phyloP scores from a whole-genome alignment of 1,139 yeast species.

The Candida smagusa region DNA sequence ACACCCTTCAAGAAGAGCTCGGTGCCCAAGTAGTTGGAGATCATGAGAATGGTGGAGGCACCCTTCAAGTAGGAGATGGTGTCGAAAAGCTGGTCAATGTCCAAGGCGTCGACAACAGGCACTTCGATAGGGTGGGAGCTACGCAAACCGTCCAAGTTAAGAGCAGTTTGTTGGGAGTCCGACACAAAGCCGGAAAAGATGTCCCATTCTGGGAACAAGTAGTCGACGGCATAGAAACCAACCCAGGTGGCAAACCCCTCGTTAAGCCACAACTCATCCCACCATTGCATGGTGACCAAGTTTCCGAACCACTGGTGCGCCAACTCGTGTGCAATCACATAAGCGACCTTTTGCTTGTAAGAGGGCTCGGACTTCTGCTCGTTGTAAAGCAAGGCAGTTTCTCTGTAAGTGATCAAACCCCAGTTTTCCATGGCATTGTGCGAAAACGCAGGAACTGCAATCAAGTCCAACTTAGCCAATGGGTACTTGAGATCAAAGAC shows the following conservation, averaged over 20 bases:
- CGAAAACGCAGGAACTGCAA: slow-evolving; percentile 73
- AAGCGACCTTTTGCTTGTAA: slow-evolving; percentile 75
- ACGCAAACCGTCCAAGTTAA: slow-evolving; percentile 67
- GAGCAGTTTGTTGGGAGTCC: slow-evolving; percentile 66
- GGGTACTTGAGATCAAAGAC: slow-evolving; percentile 68
- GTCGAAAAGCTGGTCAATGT: slow-evolving; percentile 82
- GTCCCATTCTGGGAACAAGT: slow-evolving; percentile 82
- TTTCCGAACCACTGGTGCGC: slow-evolving; percentile 96
- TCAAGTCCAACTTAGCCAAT: slow-evolving; percentile 70
- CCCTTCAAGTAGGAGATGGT: slow-evolving; percentile 84
- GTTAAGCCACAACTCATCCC: slow-evolving; percentile 91
- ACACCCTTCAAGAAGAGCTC: slow-evolving; percentile 71
- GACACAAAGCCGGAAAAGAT: slow-evolving; percentile 74
- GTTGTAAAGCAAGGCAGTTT: slow-evolving; percentile 68
- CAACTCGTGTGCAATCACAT: slow-evolving; percentile 85
- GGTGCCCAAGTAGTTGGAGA: slow-evolving; percentile 64
- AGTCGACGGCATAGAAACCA: slow-evolving; percentile 76
- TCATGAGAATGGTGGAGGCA: slow-evolving; percentile 71
- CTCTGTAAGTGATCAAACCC: slow-evolving; percentile 82
- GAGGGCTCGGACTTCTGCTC: slow-evolving; percentile 63
- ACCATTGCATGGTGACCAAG: slow-evolving; percentile 90
- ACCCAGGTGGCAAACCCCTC: slow-evolving; percentile 91
- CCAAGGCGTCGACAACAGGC: slow-evolving; percentile 75
- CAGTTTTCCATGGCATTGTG: slow-evolving; percentile 92
- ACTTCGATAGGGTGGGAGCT: slow-evolving; percentile 86